Conservation (phyloP, 371 early-diverging fungal genomes). For the Phascolomyces articulosus region DNA sequence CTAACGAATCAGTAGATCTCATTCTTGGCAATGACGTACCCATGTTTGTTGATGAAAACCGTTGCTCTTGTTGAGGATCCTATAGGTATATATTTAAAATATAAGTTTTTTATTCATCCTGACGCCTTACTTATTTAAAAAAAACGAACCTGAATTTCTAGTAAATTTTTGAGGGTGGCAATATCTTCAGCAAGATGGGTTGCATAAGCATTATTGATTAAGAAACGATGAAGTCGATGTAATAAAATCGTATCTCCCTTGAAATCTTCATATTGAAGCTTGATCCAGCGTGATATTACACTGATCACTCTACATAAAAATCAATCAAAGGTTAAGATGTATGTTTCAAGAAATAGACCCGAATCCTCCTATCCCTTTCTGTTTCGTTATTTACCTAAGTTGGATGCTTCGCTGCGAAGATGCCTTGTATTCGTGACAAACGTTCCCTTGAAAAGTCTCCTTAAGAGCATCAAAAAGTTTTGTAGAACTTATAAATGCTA, state of each 20-base stretch:
- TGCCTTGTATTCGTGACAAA: neutral
- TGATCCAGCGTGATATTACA: conserved; percentile 66
- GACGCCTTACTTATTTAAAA: too few relatives aligned
- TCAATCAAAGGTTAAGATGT: too few relatives aligned
- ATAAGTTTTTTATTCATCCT: too few relatives aligned
- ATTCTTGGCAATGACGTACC: neutral
- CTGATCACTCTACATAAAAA: conserved; percentile 62
- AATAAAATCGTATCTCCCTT: conserved; percentile 41
- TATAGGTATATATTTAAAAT: neutral
- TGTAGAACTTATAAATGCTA: conserved; percentile 57
- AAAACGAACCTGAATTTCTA: conserved; percentile 2
- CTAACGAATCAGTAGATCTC: neutral
- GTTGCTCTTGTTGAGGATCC: neutral
- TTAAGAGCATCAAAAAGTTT: conserved; percentile 57
- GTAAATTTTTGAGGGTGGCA: conserved; percentile 23
- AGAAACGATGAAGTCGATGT: conserved; percentile 23
- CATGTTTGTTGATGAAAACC: neutral
- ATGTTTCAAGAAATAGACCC: too few relatives aligned
- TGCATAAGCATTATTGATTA: conserved; percentile 25
- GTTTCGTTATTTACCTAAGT: neutral
- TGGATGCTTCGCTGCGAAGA: neutral
- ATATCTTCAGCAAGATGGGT: conserved; percentile 26
- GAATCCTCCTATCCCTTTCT: neutral
- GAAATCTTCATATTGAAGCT: conserved; percentile 63
- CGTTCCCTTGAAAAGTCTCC: conserved; percentile 34